Base-by-base conservation (phyloP, 2,329 filamentous ascomycete species). In the Fusarium scirpi region DNA sequence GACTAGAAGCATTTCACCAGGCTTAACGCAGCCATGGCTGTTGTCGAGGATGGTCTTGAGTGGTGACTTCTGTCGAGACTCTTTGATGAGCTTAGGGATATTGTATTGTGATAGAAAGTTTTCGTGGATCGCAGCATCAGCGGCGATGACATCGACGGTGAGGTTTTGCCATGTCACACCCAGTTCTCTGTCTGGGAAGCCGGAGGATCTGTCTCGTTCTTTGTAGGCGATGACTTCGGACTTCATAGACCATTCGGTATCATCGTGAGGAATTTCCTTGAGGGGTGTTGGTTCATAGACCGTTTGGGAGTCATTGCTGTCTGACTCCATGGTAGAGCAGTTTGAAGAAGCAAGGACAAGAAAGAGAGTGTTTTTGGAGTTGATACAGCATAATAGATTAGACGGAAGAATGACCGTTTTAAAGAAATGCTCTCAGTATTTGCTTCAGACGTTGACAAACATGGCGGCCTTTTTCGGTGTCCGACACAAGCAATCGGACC, bases 1-100 rank as follows among this genome's bases (percentile, higher is more conserved):
- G 0, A 93, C 90, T 1, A 92, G 80, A 2, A 92, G 79, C 91
- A 92, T 92, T 78, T 92, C 90, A 22, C 90, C 91, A 1, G 91
- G 90, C 76, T 90, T 90, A 53, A 93, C 88, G 70, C 89, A 92
- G 13, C 91, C 91, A 75, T 90, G 87, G 61, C 86, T 88, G 71
- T 87, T 84, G 56, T 91, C 85, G 24, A 94, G 79, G 47, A 94
- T 90, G 0, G 89, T 90, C 67, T 87, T 87, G 22, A 91, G 78
- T 0, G 90, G 87, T 0, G 87, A 85, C 71, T 87, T 89, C 45
- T 81, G 82, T 69, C 81, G 82, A 60, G 80, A 81, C 69, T 90
- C 88, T 70, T 82, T 85, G 69, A 86, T 70, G n/a, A 84, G 80
- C 38, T 85, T 82, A 29, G 84, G 81, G 4, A 90, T 78, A 74